phyloP scores from a whole-genome alignment of 768 basidiomycete species.

The Tulasnella calospora region DNA sequence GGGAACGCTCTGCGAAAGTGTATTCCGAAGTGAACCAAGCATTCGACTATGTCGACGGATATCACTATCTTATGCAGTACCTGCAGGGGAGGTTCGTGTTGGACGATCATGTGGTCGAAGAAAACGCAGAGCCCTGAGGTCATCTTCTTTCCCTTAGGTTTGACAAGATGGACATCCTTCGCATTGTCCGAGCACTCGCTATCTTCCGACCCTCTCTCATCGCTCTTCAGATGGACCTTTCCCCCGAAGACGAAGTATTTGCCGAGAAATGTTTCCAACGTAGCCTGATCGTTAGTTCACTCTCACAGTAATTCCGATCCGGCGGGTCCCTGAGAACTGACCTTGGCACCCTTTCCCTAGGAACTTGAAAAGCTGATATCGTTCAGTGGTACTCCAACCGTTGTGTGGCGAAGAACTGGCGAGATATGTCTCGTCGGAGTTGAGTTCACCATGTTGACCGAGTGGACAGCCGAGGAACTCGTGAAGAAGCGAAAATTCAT shows the following conservation, averaged over 20 bases:
- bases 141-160: constrained; percentile 49
- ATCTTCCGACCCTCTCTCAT: constrained; percentile 96
- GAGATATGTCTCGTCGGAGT: constrained; percentile 96
- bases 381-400: constrained; percentile 94
- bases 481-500: constrained; percentile 52
- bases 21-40: constrained; percentile 65
- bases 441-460: constrained; percentile 92
- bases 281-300: constrained; percentile 64
- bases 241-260: constrained; percentile 93
- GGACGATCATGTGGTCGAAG: not conserved
- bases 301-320: not conserved
- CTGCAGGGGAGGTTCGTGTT: constrained; percentile 56
- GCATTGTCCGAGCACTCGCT: constrained; percentile 89
- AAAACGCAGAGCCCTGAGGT: not conserved
- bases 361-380: constrained; percentile 97
- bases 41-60: constrained; percentile 94
- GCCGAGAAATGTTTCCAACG: constrained; percentile 94
- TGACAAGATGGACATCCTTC: constrained; percentile 92
- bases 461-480: constrained; percentile 83
- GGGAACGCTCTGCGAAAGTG: constrained; percentile 43
- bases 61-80: constrained; percentile 95
- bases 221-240: constrained; percentile 95
- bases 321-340: not conserved
- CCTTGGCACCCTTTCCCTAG: constrained; percentile 40
- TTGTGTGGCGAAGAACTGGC: constrained; percentile 95